phyloP scores from a whole-genome alignment of 2,329 filamentous ascomycete genomes.

The Diplocarpon rosae region DNA sequence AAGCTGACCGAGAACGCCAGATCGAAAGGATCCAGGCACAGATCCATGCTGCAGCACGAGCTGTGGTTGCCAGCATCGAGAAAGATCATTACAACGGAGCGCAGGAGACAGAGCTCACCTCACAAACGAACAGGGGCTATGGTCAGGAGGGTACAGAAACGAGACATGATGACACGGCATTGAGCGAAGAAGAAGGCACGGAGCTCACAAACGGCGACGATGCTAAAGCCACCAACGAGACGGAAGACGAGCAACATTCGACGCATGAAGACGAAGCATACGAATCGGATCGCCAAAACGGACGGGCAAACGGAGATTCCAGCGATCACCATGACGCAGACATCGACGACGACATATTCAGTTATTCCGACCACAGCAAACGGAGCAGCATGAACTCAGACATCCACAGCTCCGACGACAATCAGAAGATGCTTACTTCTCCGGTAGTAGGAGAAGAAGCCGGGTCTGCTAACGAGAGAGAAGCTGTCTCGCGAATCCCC shows the following conservation, averaged over 20 bases:
- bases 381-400: slow-evolving; percentile 22
- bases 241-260: slow-evolving; percentile 9
- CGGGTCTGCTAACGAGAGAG: slow-evolving; percentile 16
- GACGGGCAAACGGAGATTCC: slow-evolving; percentile 21
- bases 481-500: slow-evolving; percentile 37
- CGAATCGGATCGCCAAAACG: slow-evolving; percentile 12
- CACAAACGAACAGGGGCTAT: slow-evolving; percentile 25
- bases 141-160: slow-evolving; percentile 22
- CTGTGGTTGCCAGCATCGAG: slow-evolving; percentile 39
- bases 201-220: slow-evolving; percentile 15
- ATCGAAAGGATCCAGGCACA: slow-evolving; percentile 35
- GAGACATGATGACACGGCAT: slow-evolving; percentile 20
- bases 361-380: slow-evolving; percentile 15
- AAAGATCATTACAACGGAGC: slow-evolving; percentile 25
- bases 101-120: slow-evolving; percentile 27
- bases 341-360: slow-evolving; percentile 28
- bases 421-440: slow-evolving; percentile 21
- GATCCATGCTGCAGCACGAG: slow-evolving; percentile 41
- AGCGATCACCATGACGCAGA: slow-evolving; percentile 27
- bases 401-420: slow-evolving; percentile 19
- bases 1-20: slow-evolving; percentile 18
- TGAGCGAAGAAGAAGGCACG: slow-evolving; percentile 15
- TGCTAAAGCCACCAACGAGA: slow-evolving; percentile 8
- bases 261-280: slow-evolving; percentile 6
- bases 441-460: slow-evolving; percentile 24